A percentile compares a stretch with the other conserved stretches of the same genome.
Conservation (phyloP, 805 yeast species). For the Hemisphaericaspora nanyangensis region DNA sequence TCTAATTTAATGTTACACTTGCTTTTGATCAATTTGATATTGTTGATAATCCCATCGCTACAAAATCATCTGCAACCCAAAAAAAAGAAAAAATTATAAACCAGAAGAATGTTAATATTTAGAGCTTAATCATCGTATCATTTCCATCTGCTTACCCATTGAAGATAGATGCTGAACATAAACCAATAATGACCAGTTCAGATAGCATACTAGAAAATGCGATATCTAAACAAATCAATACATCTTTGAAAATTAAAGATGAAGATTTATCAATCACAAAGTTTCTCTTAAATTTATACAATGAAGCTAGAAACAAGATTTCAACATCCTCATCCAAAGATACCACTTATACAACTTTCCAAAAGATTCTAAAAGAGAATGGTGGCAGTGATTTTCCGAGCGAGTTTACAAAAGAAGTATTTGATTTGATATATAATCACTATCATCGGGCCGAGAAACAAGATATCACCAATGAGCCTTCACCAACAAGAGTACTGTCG, state of each 20-base stretch:
- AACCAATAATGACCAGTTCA: no score
- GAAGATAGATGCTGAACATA: no score
- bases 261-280: slow-evolving; percentile 23
- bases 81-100: no score
- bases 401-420: slow-evolving; percentile 23
- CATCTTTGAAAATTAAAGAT: slow-evolving; percentile 18
- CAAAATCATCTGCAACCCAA: no score
- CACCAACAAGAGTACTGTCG: slow-evolving; percentile 1
- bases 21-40: no score
- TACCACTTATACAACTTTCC: neutral
- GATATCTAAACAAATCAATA: slow-evolving; percentile 7
- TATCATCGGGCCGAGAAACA: neutral
- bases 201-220: neutral
- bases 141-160: no score
- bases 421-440: slow-evolving; percentile 9
- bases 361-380: slow-evolving; percentile 22
- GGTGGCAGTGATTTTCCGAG: slow-evolving; percentile 41
- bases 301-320: slow-evolving; percentile 9
- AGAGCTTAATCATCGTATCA: no score
- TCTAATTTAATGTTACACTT: no score
- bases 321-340: slow-evolving; percentile 2
- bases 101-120: no score
- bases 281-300: slow-evolving; percentile 24
- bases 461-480: neutral
- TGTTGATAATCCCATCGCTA: no score